A percentile compares a stretch with the other conserved stretches of the same genome.
Conservation (phyloP, 225 moss, liverwort and hornwort genomes). For the Thuidium tamariscinum region DNA sequence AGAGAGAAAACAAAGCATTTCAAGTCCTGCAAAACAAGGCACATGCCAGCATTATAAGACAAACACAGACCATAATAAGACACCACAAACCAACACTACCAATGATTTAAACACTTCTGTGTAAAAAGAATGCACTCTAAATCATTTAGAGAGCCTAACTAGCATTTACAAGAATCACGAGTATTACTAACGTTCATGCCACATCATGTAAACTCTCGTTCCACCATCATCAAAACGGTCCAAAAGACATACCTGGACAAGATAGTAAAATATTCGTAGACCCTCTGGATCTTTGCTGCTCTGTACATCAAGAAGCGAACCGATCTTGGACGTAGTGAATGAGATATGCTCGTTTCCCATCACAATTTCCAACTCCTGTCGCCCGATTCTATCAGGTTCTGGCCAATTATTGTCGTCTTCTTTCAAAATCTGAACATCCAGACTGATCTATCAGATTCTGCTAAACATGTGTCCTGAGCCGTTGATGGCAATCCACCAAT, state of each 20-base stretch:
- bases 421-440: conserved; percentile 20
- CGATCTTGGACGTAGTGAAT: conserved; percentile 95
- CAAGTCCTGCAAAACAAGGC: conserved; percentile 52
- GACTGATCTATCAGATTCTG: not conserved
- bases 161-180: not conserved
- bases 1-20: conserved; percentile 96
- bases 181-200: not conserved
- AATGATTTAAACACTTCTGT: not conserved
- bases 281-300: conserved; percentile 98
- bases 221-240: not conserved
- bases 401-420: conserved; percentile 55
- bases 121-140: not conserved
- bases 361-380: conserved; percentile 96
- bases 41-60: not conserved
- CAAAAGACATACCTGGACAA: conserved; percentile 62
- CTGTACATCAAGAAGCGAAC: conserved; percentile 92
- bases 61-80: not conserved
- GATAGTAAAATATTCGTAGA: conserved; percentile 89
- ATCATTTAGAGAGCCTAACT: not conserved
- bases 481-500: not conserved
- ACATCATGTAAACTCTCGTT: not conserved
- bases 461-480: not conserved
- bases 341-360: conserved; percentile 98
- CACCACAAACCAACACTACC: not conserved
- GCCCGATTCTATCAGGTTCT: conserved; percentile 84